Evolutionary conservation across 2,329 filamentous ascomycete species (phyloP), one percentile per base, ranked within the genome.

Genomic region (Peltaster fructicola): DNA sequence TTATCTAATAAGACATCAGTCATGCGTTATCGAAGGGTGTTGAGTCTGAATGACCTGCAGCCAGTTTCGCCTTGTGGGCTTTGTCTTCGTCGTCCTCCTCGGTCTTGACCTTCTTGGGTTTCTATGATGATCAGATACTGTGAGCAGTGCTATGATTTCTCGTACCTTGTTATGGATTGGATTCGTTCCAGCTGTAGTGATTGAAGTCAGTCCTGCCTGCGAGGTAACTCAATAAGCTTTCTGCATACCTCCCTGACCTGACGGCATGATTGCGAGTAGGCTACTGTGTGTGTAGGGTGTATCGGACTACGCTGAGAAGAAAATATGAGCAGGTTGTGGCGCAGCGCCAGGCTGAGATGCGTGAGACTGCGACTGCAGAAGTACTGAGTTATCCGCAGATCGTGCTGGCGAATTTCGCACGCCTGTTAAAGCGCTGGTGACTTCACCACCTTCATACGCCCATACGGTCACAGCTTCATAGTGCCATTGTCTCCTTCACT

Each of bases 51-150:
- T n/a, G n/a, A 91, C 84, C 80, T 30, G 78, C 79, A 43, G 63
- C 70, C 61, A 82, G 75, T 72, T 82, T 91, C 52, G 76, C 70
- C 46, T 71, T 73, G 65, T 65, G 82, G 5, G 80, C 81, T 49
- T 73, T 54, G 37, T 92, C 82, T 21, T 91, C 81, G 0, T 92
- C 82, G 49, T 92, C 84, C 30, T 84, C 54, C 25, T 92, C 82
- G 54, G 74, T 76, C 48, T 65, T 62, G 26, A 67, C 64, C 67
- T 54, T 54, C 73, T 92, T 93, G 33, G 80, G 63, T 39, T 75
- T 68, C 73, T n/a, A n/a, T n/a, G n/a, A n/a, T n/a, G n/a, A n/a
- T n/a, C n/a, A n/a, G n/a, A n/a, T n/a, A n/a, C n/a, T n/a, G n/a
- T n/a, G n/a, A n/a, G n/a, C n/a, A n/a, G n/a, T n/a, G n/a, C n/a